Evolutionary conservation across 495 filamentous ascomycete species (phyloP), one percentile per base, ranked within the genome.

Genomic region (Letharia lupina): DNA sequence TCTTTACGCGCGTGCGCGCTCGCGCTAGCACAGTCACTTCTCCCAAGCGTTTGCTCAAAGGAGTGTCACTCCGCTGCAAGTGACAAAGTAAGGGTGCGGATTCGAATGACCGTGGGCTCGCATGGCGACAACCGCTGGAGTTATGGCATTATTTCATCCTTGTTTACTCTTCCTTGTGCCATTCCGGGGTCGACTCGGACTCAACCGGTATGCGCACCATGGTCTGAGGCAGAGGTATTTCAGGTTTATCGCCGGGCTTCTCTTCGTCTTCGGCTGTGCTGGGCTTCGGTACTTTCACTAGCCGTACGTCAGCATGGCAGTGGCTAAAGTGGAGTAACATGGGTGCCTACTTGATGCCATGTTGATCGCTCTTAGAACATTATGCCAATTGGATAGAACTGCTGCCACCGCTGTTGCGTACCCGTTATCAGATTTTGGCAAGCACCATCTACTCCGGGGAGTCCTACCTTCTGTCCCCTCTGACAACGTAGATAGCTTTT

Each of bases 361-460:
- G 73, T 89, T 89, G 71, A 98, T 97, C 47, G 92, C 92, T 61
- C 89, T 83, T 28, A 98, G 81, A 62, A 98, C 93, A 74, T 92
- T 95, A 71, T 96, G 89, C 94, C 94, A 98, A 75, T 98, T 98
- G 58, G 89, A 84, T 67, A 98, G 77, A 23, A 98, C 94, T 58
- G 87, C 85, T 59, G 94, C 94, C 73, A 98, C 91, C 70, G 91
- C 93, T 94, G 73, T 60, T 67, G 39, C 57, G 70, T 48, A 58
- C 67, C 66, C 15, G 69, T 39, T 60, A 64, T 67, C 62, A 71
- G 60, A 66, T 40, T 62, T 60, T n/a, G 47, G 47, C 44, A 44
- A 39, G 61, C 20, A 66, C 44, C 63, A 35, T 58, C 48, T 39
- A 58, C 59, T 47, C 28, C 28, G 28, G 63, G 5, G 59, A 23